Conservation (phyloP, 2,329 filamentous ascomycete genomes). For the Zasmidium cellare region DNA sequence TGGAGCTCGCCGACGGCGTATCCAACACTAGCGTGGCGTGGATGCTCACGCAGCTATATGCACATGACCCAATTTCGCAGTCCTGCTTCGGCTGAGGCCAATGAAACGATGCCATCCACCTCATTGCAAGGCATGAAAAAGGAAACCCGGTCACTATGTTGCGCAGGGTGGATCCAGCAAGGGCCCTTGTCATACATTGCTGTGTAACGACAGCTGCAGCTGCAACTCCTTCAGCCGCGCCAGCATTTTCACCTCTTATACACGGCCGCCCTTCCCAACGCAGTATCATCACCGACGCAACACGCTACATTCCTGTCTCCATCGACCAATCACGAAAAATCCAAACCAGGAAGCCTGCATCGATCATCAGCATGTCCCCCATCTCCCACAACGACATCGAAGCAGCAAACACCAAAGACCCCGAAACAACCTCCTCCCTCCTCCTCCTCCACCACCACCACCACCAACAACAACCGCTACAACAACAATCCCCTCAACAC, state of each 20-base stretch:
- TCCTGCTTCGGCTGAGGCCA: neutral
- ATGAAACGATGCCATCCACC: no score
- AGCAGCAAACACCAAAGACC: no score
- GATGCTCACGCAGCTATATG: constrained; percentile 17
- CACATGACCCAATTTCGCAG: neutral
- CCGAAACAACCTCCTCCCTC: no score
- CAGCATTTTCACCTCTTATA: neutral
- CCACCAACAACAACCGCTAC: no score
- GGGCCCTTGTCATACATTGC: neutral
- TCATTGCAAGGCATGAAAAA: neutral
- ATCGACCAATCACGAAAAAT: neutral
- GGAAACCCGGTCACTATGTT: neutral
- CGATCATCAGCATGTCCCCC: neutral
- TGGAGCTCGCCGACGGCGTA: constrained; percentile 20
- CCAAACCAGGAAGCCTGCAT: neutral
- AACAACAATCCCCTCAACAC: no score
- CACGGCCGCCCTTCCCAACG: neutral
- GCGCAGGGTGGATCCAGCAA: neutral
- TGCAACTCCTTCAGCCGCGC: neutral
- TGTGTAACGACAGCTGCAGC: neutral
- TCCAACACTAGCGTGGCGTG: constrained; percentile 11
- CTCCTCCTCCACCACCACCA: no score
- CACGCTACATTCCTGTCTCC: neutral
- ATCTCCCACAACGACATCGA: no score
- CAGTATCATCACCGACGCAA: neutral